Conservation (phyloP, 331 rosid genomes). For the Malus hybrid region DNA sequence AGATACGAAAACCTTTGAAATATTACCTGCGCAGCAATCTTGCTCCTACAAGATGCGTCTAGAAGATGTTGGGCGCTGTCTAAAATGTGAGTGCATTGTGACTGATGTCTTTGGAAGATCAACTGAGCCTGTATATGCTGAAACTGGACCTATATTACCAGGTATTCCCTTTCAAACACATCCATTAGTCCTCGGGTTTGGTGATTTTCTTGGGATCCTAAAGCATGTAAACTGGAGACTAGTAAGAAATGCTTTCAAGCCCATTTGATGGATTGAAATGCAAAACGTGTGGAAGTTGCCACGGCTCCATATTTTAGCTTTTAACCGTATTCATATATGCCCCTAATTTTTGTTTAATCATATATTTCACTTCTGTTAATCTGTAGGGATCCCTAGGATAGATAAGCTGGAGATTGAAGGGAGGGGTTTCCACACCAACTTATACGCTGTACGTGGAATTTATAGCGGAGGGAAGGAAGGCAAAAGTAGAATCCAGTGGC, state of each 20-base stretch:
- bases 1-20: conserved; percentile 50
- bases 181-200: not conserved
- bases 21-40: conserved; percentile 58
- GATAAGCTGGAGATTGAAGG: conserved; percentile 98
- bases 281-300: not conserved
- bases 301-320: not conserved
- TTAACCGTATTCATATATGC: not conserved
- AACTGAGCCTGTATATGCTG: conserved; percentile 54
- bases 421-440: conserved; percentile 95
- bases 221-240: not conserved
- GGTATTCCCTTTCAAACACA: conserved; percentile 32
- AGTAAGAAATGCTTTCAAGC: not conserved
- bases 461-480: conserved; percentile 99
- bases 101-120: conserved; percentile 91
- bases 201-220: not conserved
- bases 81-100: conserved; percentile 87
- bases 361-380: conserved; percentile 4
- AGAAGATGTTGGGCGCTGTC: conserved; percentile 64
- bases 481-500: conserved; percentile 94
- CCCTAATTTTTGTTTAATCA: not conserved
- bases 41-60: conserved; percentile 81
- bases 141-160: conserved; percentile 60
- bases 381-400: conserved; percentile 72
- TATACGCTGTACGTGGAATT: conserved; percentile 81
- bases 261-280: not conserved